phyloP scores from a whole-genome alignment of 208 protist species.

The Entamoeba histolytica region DNA sequence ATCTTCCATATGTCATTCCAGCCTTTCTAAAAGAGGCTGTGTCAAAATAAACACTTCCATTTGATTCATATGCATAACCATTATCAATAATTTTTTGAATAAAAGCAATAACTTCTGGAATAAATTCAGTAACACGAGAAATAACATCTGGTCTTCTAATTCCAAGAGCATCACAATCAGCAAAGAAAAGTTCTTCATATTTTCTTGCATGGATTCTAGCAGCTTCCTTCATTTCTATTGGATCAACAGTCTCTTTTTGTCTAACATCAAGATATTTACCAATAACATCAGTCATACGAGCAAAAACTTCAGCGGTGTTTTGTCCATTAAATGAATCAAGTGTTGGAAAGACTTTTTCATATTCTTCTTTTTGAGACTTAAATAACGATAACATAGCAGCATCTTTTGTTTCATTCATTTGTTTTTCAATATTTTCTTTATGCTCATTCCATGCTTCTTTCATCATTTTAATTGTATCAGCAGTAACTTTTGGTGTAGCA shows the following conservation, averaged over 20 bases:
- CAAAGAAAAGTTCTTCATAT: slow-evolving; percentile 20
- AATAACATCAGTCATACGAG: not conserved
- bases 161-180: not conserved
- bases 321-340: not conserved
- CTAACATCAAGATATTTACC: not conserved
- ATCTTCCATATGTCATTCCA: slow-evolving; percentile 61
- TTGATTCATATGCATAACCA: slow-evolving; percentile 66
- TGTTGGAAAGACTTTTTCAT: slow-evolving; percentile 35
- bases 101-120: slow-evolving; percentile 71
- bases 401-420: not conserved
- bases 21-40: slow-evolving; percentile 46
- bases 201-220: not conserved
- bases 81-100: slow-evolving; percentile 73
- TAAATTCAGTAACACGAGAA: slow-evolving; percentile 84
- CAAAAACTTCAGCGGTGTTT: not conserved
- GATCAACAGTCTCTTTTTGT: not conserved
- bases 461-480: not conserved
- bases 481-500: not conserved
- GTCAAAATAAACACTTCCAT: slow-evolving; percentile 79
- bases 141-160: slow-evolving; percentile 31
- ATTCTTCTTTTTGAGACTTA: slow-evolving; percentile 7
- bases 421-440: slow-evolving; percentile 15
- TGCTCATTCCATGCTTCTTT: slow-evolving; percentile 15
- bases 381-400: not conserved
- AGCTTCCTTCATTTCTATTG: not conserved